Percentiles rank a stretch among this genome's conserved stretches.
Conservation (phyloP, 805 yeast genomes). For the Candida vartiovaarae region DNA sequence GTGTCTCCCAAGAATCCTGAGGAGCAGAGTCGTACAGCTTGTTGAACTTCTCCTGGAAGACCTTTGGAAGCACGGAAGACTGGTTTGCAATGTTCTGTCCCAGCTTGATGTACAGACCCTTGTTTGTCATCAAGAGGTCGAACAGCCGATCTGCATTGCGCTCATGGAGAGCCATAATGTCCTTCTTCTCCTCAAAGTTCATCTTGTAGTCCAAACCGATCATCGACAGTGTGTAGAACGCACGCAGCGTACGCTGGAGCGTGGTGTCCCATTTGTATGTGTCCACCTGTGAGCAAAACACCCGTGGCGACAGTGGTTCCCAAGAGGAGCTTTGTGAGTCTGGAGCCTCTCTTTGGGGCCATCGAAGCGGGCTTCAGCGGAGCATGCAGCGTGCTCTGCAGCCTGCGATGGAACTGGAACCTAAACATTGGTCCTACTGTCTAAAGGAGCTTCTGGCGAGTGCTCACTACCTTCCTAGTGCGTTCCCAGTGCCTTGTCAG, state of each 20-base stretch:
- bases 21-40: slow-evolving; percentile 67
- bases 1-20: slow-evolving; percentile 40
- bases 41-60: slow-evolving; percentile 51
- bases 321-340: not conserved
- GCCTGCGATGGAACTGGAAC: no score
- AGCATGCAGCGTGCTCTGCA: no score
- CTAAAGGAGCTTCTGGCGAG: not conserved
- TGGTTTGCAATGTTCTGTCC: slow-evolving; percentile 81
- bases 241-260: slow-evolving; percentile 42
- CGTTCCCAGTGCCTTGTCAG: no score
- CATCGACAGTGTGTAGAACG: slow-evolving; percentile 38
- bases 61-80: slow-evolving; percentile 57
- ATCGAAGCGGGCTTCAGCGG: not conserved
- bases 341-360: not conserved
- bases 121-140: slow-evolving; percentile 37
- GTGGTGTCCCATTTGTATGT: slow-evolving; percentile 40
- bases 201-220: slow-evolving; percentile 59
- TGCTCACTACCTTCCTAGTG: not conserved
- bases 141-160: slow-evolving; percentile 46
- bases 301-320: not conserved
- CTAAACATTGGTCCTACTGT: no score
- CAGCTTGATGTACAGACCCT: slow-evolving; percentile 63
- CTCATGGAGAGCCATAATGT: slow-evolving; percentile 52
- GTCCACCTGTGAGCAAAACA: slow-evolving; percentile 25
- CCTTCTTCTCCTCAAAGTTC: slow-evolving; percentile 37